Conservation (phyloP, 805 yeast species). For the Suhomyces prunicola region DNA sequence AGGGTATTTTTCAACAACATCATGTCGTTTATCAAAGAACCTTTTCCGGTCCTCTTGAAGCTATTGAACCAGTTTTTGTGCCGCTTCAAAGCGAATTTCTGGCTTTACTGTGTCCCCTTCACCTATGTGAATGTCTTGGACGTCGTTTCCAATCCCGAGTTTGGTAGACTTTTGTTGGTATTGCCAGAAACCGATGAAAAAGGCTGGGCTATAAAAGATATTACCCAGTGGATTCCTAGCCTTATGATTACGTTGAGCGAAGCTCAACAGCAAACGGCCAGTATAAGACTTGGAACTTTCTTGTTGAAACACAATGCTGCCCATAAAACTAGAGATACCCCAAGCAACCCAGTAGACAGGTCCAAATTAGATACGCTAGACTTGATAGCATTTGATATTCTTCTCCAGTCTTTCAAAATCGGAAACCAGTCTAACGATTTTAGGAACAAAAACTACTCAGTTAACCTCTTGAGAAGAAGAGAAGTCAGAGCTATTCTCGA, state of each 20-base stretch:
- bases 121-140: conserved; percentile 57
- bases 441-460: conserved; percentile 23
- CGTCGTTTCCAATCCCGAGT: conserved; percentile 54
- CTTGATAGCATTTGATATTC: conserved; percentile 8
- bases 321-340: not conserved
- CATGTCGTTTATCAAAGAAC: conserved; percentile 46
- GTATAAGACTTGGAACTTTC: conserved; percentile 48
- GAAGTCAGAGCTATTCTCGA: conserved; percentile 51
- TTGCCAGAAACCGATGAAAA: conserved; percentile 3
- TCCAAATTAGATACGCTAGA: not conserved
- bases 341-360: not conserved
- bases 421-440: conserved; percentile 13
- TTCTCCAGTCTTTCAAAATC: conserved; percentile 17
- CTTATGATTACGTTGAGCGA: conserved; percentile 43
- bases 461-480: conserved; percentile 39
- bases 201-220: conserved; percentile 23
- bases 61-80: conserved; percentile 45
- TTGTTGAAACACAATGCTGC: conserved; percentile 28
- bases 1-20: conserved; percentile 49
- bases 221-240: conserved; percentile 54
- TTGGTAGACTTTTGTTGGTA: conserved; percentile 16
- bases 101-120: conserved; percentile 55
- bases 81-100: conserved; percentile 45
- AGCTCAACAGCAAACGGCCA: conserved; percentile 51
- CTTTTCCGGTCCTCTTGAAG: conserved; percentile 55